phyloP scores from a whole-genome alignment of 768 basidiomycete genomes.

The button mushroom (Agaricus bisporus) region DNA sequence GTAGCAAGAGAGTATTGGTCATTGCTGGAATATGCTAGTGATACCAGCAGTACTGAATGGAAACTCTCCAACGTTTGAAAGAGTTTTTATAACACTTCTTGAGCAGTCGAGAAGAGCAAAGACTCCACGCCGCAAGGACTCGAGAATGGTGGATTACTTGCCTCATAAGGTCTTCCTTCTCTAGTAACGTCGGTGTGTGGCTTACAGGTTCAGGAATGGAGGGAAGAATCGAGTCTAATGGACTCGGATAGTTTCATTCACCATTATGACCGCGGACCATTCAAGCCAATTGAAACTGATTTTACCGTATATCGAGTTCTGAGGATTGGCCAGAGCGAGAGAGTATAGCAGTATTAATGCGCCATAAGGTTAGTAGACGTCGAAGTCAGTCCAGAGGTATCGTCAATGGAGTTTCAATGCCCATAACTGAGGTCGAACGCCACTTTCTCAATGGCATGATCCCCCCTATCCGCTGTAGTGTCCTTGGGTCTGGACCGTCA shows the following conservation, averaged over 20 bases:
- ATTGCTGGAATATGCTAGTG: neutral
- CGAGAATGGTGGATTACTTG: neutral
- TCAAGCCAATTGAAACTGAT: neutral
- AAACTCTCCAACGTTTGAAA: neutral
- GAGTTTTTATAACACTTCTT: neutral
- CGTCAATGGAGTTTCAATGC: too few species aligned
- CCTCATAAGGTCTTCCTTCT: neutral
- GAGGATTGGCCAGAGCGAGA: too few species aligned
- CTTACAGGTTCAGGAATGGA: neutral
- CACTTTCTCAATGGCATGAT: too few species aligned
- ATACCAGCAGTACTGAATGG: neutral
- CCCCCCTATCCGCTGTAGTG: too few species aligned
- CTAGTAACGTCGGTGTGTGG: conserved; percentile 1
- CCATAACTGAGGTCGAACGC: too few species aligned
- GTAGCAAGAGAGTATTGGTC: neutral
- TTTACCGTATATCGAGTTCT: neutral
- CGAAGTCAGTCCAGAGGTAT: too few species aligned
- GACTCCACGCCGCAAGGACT: neutral
- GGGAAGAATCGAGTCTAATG: neutral
- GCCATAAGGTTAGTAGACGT: too few species aligned
- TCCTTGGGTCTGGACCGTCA: too few species aligned
- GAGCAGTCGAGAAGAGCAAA: neutral
- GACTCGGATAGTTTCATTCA: conserved; percentile 1
- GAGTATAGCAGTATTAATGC: too few species aligned
- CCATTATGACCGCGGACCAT: neutral